Base-by-base conservation (phyloP, 202 grass and related monocot species). In the Carex arenaria region DNA sequence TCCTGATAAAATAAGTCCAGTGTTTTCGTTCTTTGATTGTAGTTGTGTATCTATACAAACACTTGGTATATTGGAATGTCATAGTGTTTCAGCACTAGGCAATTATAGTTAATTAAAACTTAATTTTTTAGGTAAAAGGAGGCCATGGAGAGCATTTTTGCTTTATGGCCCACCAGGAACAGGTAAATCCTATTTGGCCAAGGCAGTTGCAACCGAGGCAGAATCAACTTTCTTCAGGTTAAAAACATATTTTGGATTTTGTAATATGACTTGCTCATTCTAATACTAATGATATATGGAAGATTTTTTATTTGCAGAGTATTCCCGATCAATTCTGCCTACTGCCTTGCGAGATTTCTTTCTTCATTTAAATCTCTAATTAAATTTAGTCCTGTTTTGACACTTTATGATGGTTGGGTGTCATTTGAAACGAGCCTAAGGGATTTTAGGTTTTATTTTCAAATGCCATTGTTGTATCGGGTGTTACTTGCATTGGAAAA, bases 141-240 rank as follows among this genome's bases (percentile, higher is more conserved):
- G 82, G 84, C 97, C 97, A 72, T 99, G 97, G 97, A 96, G 93
- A 79, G 97, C 97, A 78, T 99, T 99, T 94, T 92, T 96, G 85
- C 89, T 99, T 73, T 99, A 99, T 43, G 97, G 97, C 54, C 97
- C 97, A 56, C 97, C 93, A 82, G 97, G 97, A 94, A 99, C 97
- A 82, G 97, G 97, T 89, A 99, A 99, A 80, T 99, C 97, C 64
- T 99, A 99, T 85, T 88, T 99, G 87, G 97, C 97, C 77, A 99
- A 99, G 85, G 97, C 97, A 52, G 97, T 99, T 1, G 97, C 97
- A 67, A 99, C 97, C 0, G 93, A 99, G 84, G 97, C 93, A 12
- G 97, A 99, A 84, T 99, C 97, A 34, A 99, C 93, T 5, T 99
- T 99, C 73, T 99, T 99, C 91, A 99, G 97, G 97, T 97, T 84